Conservation (phyloP, 768 basidiomycete species). For the Tubosaeta sp. region DNA sequence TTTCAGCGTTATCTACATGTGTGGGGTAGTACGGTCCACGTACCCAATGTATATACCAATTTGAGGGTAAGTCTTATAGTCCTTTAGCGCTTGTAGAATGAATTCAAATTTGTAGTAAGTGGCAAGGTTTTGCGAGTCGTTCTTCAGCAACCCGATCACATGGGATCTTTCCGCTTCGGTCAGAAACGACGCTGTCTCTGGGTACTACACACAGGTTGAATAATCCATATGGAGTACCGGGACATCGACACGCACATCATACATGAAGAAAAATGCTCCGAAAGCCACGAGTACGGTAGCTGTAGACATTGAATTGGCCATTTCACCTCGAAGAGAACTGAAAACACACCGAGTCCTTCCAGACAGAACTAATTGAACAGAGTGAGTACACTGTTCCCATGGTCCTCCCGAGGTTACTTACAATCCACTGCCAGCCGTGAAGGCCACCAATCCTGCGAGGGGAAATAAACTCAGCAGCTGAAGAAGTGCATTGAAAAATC, state of each 20-base stretch:
- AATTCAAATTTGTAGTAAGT: slow-evolving; percentile 44
- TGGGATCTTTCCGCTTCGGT: slow-evolving; percentile 39
- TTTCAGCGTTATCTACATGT: not conserved
- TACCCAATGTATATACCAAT: slow-evolving; percentile 42
- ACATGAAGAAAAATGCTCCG: slow-evolving; percentile 44
- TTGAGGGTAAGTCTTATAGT: slow-evolving; percentile 39
- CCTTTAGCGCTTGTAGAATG: slow-evolving; percentile 45
- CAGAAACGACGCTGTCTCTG: slow-evolving; percentile 55
- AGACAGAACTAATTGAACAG: slow-evolving; percentile 24
- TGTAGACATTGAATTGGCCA: slow-evolving; percentile 3
- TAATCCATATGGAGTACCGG: not conserved
- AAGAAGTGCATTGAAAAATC: slow-evolving; percentile 10
- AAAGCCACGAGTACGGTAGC: slow-evolving; percentile 20
- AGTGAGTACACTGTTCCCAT: slow-evolving; percentile 7
- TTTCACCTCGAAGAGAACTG: not conserved
- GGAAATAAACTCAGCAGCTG: not conserved
- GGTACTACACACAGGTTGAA: slow-evolving; percentile 35
- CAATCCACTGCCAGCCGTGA: slow-evolving; percentile 37
- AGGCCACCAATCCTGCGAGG: slow-evolving; percentile 26
- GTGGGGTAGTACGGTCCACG: slow-evolving; percentile 1
- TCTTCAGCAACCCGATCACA: slow-evolving; percentile 39
- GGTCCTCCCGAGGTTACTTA: slow-evolving; percentile 12
- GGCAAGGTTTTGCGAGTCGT: slow-evolving; percentile 42
- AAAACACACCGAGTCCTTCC: slow-evolving; percentile 25
- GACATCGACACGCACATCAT: slow-evolving; percentile 38